phyloP scores from a whole-genome alignment of 495 filamentous ascomycete species.

The Aspergillus bridgeri region DNA sequence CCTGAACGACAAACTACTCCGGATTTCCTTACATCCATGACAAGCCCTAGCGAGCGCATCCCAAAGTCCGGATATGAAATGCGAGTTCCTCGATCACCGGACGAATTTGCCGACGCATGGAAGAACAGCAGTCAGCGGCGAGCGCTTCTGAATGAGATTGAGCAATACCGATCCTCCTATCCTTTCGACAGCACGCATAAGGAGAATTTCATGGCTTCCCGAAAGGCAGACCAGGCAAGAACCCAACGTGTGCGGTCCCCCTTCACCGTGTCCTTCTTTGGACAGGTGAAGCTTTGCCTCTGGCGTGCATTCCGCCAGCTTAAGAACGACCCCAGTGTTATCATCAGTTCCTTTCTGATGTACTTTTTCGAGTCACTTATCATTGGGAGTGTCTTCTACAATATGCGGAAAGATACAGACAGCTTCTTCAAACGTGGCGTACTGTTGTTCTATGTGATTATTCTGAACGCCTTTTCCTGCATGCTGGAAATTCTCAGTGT shows the following conservation, averaged over 20 bases:
- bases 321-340: slow-evolving; percentile 65
- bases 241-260: slow-evolving; percentile 26
- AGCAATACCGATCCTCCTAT: slow-evolving; percentile 36
- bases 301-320: slow-evolving; percentile 46
- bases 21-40: slow-evolving; percentile 69
- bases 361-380: slow-evolving; percentile 72
- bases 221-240: slow-evolving; percentile 21
- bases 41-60: slow-evolving; percentile 55
- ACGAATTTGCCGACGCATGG: slow-evolving; percentile 60
- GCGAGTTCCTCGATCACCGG: slow-evolving; percentile 59
- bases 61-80: slow-evolving; percentile 54
- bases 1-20: slow-evolving; percentile 55
- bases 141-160: slow-evolving; percentile 41
- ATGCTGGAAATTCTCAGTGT: slow-evolving; percentile 62
- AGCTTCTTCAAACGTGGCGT: slow-evolving; percentile 73
- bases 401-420: slow-evolving; percentile 54
- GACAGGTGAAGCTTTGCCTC: slow-evolving; percentile 37
- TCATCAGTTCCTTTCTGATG: slow-evolving; percentile 60
- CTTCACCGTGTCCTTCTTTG: slow-evolving; percentile 30
- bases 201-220: slow-evolving; percentile 17
- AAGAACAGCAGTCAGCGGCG: slow-evolving; percentile 43
- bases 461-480: slow-evolving; percentile 76
- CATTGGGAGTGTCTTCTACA: slow-evolving; percentile 77
- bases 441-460: slow-evolving; percentile 78
- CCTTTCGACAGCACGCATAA: slow-evolving; percentile 18